phyloP scores from a whole-genome alignment of 2,329 filamentous ascomycete species.

The Laburnicola sp. region DNA sequence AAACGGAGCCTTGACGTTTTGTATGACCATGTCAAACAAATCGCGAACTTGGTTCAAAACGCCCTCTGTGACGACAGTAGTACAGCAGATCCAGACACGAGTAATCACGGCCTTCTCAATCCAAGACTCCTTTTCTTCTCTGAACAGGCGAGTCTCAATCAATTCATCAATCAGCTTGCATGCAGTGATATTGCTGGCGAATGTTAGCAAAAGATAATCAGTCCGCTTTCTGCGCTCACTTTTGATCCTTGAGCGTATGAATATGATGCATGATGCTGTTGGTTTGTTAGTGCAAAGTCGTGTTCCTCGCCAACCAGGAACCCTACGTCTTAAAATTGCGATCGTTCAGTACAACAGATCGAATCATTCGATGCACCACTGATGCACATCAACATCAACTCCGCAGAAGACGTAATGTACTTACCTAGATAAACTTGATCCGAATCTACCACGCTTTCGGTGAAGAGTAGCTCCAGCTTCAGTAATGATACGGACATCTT shows the following conservation, averaged over 20 bases:
- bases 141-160: slow-evolving; percentile 60
- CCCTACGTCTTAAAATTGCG: slow-evolving; percentile 62
- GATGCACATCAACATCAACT: slow-evolving; percentile 19
- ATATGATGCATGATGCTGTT: slow-evolving; percentile 65
- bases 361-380: slow-evolving; percentile 65
- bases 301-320: not conserved
- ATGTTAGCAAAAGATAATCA: slow-evolving; percentile 2
- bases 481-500: slow-evolving; percentile 69
- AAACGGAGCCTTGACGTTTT: slow-evolving; percentile 54
- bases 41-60: slow-evolving; percentile 45
- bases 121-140: slow-evolving; percentile 58
- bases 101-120: slow-evolving; percentile 70
- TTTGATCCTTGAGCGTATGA: slow-evolving; percentile 60
- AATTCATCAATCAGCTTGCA: slow-evolving; percentile 64
- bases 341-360: slow-evolving; percentile 62
- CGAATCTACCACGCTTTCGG: slow-evolving; percentile 40
- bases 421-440: slow-evolving; percentile 49
- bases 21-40: slow-evolving; percentile 53
- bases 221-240: slow-evolving; percentile 22
- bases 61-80: slow-evolving; percentile 45
- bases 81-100: slow-evolving; percentile 66
- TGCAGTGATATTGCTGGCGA: slow-evolving; percentile 42
- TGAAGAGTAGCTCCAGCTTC: slow-evolving; percentile 67
- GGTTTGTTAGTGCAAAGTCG: slow-evolving; percentile 10
- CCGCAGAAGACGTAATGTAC: no score